A percentile compares a stretch with the other conserved stretches of the same genome.
phyloP scores from a whole-genome alignment of 495 filamentous ascomycete species.

The Margaritispora aquatica region DNA sequence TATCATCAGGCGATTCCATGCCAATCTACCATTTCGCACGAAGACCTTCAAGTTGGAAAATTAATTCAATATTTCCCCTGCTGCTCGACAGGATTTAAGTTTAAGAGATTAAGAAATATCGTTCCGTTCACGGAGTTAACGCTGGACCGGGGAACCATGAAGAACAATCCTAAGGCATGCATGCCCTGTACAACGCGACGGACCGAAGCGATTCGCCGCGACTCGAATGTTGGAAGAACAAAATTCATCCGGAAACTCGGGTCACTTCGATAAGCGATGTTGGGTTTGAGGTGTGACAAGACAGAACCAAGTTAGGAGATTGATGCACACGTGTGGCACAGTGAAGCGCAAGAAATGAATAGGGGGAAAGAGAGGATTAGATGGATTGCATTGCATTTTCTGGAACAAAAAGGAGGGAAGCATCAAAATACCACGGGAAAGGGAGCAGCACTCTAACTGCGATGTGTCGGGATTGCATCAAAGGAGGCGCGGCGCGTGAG shows the following conservation, averaged over 20 bases:
- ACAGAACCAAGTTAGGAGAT: background rate
- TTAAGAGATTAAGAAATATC: too few relatives aligned
- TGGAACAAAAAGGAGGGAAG: too few relatives aligned
- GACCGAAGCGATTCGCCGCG: conserved; percentile 6
- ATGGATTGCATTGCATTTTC: too few relatives aligned
- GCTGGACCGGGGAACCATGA: too few relatives aligned
- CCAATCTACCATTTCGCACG: background rate
- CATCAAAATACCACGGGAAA: background rate
- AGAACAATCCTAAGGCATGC: too few relatives aligned
- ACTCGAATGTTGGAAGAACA: background rate
- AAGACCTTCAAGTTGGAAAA: too few relatives aligned
- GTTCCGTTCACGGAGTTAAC: too few relatives aligned
- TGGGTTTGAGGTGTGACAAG: background rate
- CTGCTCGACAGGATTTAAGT: too few relatives aligned
- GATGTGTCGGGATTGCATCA: background rate
- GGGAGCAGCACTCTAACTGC: background rate
- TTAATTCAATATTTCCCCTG: too few relatives aligned
- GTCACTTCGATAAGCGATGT: background rate
- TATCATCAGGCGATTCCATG: background rate
- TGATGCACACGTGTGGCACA: background rate
- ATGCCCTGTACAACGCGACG: background rate
- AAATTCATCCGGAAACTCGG: background rate
- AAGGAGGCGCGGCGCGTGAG: background rate
- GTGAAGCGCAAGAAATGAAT: background rate
- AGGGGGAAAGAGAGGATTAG: background rate